Conservation (phyloP, 139 green algal species). For the Volvox africanus region DNA sequence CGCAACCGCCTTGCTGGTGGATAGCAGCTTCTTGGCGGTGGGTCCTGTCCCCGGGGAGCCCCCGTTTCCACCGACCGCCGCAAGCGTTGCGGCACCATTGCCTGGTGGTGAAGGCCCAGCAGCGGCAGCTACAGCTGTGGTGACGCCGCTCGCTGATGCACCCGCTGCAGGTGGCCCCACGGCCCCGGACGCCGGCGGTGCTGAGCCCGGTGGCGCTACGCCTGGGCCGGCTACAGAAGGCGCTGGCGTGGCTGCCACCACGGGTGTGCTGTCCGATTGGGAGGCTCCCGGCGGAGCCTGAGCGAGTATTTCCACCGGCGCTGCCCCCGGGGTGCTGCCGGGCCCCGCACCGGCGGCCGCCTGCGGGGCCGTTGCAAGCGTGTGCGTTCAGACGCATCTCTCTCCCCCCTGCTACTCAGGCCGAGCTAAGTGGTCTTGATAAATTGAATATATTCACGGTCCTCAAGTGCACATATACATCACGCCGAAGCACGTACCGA, state of each 20-base stretch:
- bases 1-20: constrained; percentile 18
- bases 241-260: not conserved
- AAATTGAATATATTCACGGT: too few relatives aligned
- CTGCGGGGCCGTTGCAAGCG: not conserved
- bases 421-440: too few relatives aligned
- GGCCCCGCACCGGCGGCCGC: not conserved
- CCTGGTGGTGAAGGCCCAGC: not conserved
- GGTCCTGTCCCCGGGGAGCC: not conserved
- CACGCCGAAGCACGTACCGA: too few relatives aligned
- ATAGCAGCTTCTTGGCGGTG: constrained; percentile 33
- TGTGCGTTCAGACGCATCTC: too few relatives aligned
- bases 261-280: not conserved
- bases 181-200: not conserved
- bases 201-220: not conserved
- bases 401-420: too few relatives aligned
- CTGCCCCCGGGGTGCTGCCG: not conserved
- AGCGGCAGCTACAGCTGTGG: not conserved
- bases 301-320: not conserved
- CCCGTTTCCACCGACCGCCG: not conserved
- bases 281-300: not conserved
- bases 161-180: not conserved
- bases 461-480: not conserved
- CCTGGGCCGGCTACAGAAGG: not conserved
- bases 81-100: not conserved
- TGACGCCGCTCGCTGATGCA: not conserved